Base-by-base conservation (phyloP, 2,329 filamentous ascomycete species). In the Tolypocladium endophyticum region DNA sequence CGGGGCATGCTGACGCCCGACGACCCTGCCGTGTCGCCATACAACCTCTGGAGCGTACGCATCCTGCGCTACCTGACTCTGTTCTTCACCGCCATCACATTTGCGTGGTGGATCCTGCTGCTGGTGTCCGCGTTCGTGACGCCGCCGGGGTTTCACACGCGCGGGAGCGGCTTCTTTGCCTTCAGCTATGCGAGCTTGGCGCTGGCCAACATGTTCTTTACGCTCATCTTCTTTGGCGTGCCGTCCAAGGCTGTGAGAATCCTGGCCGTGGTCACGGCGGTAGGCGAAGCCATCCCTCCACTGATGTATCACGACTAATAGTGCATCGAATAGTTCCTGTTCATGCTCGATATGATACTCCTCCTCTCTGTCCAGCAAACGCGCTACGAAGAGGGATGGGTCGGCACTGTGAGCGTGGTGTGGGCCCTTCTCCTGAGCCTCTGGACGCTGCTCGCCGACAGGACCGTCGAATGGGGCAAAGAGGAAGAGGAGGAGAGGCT, bases 31-130 rank as follows among this genome's bases (percentile, higher is more conserved):
- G 76, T 96, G 73, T 90, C 91, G 3, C 94, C 94, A 0, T 97
- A 97, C 76, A 99, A 99, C 68, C 83, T 97, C 43, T 96, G 92
- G 88, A 90, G 86, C 61, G 89, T 99, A 56, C 87, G 94, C 23
- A 83, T 89, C 55, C 79, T 94, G 59, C 85, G 92, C 70, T 90
- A 87, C 69, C 73, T 94, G 62, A 93, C 91, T 6, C 79, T 96
- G 59, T 67, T 90, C 43, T 89, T 97, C 69, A 79, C 93, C 25
- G 72, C 85, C 57, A 71, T 92, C 66, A 89, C 86, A 59, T 91
- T 95, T 68, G 68, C 91, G n/a, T 97, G 93, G 93, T 97, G 94
- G 93, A 81, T 90, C 12, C 73, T 97, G 58, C 79, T 96, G 39
- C 81, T 99, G n/a, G 85, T 97, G 20, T 91, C 90, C 59, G 86